A percentile compares a stretch with the other conserved stretches of the same genome.
phyloP scores from a whole-genome alignment of 257 asterid species.

The Cordia subcordata region DNA sequence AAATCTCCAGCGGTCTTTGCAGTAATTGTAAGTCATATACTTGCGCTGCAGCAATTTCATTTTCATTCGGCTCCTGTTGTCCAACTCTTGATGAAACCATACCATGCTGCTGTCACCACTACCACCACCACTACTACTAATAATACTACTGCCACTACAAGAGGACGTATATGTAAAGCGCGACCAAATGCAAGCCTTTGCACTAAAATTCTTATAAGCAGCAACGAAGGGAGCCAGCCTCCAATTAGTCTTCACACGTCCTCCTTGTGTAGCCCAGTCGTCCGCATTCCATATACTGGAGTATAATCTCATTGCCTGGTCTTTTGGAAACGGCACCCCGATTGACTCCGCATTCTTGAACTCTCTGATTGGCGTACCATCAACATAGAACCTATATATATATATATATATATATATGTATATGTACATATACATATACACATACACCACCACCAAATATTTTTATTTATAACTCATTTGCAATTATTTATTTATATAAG shows the following conservation, averaged over 20 bases:
- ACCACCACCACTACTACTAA: too few relatives aligned
- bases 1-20: background rate
- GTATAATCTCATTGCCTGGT: background rate
- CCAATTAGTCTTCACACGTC: constrained; percentile 9
- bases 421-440: too few relatives aligned
- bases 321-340: constrained; percentile 1
- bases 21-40: constrained; percentile 1
- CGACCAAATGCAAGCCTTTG: background rate
- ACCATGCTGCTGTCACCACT: background rate
- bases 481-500: background rate
- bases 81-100: background rate
- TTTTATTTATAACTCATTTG: background rate
- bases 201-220: constrained; percentile 4
- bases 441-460: too few relatives aligned
- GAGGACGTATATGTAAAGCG: background rate
- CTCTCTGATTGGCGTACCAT: constrained; percentile 5
- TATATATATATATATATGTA: too few relatives aligned
- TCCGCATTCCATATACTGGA: background rate
- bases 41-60: constrained; percentile 3
- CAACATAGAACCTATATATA: constrained; percentile 5
- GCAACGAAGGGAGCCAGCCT: constrained; percentile 4
- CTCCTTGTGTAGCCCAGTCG: constrained; percentile 5
- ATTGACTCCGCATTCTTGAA: constrained; percentile 7
- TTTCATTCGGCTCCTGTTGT: background rate
- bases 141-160: too few relatives aligned